Evolutionary conservation across 768 basidiomycete genomes (phyloP).

Genomic region (Lanmaoa pseudosensibilis): DNA sequence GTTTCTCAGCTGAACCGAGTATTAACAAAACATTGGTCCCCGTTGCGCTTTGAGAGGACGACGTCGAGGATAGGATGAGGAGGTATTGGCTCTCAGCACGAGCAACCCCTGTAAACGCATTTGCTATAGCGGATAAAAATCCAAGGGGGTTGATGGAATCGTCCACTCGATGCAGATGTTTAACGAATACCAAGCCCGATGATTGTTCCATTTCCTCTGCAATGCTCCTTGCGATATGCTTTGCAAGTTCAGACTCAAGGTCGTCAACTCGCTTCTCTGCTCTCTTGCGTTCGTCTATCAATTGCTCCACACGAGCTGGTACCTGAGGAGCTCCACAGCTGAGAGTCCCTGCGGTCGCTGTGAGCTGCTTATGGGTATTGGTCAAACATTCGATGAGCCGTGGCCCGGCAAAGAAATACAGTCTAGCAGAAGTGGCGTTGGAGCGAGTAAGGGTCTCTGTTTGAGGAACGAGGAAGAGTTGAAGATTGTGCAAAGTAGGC

Average conservation of each 20-base stretch:
- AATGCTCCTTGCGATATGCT: slow-evolving; percentile 43
- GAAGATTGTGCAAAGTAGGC: slow-evolving; percentile 70
- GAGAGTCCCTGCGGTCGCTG: slow-evolving; percentile 56
- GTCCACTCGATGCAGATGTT: slow-evolving; percentile 59
- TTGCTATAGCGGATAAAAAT: slow-evolving; percentile 58
- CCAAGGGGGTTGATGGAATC: slow-evolving; percentile 58
- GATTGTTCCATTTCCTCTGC: slow-evolving; percentile 36
- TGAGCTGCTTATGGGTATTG: slow-evolving; percentile 55
- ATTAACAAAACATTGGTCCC: slow-evolving; percentile 59
- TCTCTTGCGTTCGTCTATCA: slow-evolving; percentile 65
- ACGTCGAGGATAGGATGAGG: slow-evolving; percentile 61
- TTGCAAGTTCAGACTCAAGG: slow-evolving; percentile 65
- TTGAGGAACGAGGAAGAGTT: slow-evolving; percentile 69
- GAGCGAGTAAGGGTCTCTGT: slow-evolving; percentile 66
- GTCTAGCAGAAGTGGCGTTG: slow-evolving; percentile 60
- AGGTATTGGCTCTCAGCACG: slow-evolving; percentile 37
- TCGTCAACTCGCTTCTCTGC: slow-evolving; percentile 69
- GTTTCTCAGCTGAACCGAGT: slow-evolving; percentile 57
- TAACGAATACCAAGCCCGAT: slow-evolving; percentile 36
- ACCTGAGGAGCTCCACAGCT: slow-evolving; percentile 69
- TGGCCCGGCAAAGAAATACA: slow-evolving; percentile 83
- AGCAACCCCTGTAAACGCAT: slow-evolving; percentile 39
- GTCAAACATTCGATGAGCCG: slow-evolving; percentile 66
- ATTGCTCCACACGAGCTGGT: slow-evolving; percentile 64
- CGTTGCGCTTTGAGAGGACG: slow-evolving; percentile 50